These are phyloP conservation scores for Scedosporium minutisporum DNA, from an alignment of 2,329 filamentous ascomycete species.

Conservation along the genomic window DNA sequence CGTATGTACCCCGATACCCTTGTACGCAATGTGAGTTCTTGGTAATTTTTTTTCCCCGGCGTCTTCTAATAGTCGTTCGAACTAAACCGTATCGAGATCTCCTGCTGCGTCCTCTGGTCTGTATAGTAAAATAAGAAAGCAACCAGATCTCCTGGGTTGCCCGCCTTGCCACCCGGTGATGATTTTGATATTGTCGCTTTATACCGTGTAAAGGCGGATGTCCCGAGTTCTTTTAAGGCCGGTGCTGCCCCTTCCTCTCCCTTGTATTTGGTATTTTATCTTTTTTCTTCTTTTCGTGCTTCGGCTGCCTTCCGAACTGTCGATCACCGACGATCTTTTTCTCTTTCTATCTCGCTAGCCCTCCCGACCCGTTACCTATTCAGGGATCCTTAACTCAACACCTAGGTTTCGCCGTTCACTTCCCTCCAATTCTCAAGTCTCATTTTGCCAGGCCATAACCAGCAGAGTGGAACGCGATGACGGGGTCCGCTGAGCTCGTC, in stretches of 20 bases:
- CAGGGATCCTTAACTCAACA: not conserved
- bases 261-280: not conserved
- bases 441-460: not conserved
- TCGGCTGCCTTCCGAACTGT: not conserved
- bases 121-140: not conserved
- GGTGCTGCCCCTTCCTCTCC: not conserved
- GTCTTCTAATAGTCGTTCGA: not conserved
- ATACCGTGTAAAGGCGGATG: not conserved
- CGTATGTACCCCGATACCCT: not conserved
- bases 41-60: not conserved
- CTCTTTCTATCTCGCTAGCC: not conserved
- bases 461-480: conserved; percentile 2
- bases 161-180: not conserved
- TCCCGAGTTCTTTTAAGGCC: not conserved
- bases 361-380: not conserved
- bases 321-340: not conserved
- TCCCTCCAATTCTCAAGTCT: not conserved
- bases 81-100: not conserved
- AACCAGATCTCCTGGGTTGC: not conserved
- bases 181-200: not conserved
- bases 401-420: not conserved
- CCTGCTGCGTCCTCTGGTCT: not conserved
- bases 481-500: conserved; percentile 7
- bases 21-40: not conserved
- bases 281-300: not conserved